A percentile compares a stretch with the other conserved stretches of the same genome.
phyloP scores from a whole-genome alignment of 2,329 filamentous ascomycete genomes.

The Ceratocystis cubensis region DNA sequence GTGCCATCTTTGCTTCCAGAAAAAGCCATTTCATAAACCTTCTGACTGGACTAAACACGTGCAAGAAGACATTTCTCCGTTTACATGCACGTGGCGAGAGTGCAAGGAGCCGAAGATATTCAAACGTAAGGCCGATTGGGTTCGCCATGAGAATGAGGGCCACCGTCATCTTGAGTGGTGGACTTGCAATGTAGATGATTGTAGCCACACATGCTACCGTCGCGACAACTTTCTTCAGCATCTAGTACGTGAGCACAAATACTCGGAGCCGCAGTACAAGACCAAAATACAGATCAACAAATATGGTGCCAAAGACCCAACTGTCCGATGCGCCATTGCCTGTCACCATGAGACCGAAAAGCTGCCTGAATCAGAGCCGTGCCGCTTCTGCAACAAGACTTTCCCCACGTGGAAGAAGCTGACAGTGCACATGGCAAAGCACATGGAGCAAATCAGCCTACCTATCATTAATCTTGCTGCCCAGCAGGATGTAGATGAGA shows the following conservation, averaged over 20 bases:
- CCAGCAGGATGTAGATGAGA: constrained; percentile 39
- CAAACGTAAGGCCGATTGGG: constrained; percentile 93
- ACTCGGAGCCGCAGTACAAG: constrained; percentile 68
- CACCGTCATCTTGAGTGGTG: constrained; percentile 87
- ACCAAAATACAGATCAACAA: constrained; percentile 56
- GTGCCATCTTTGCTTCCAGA: constrained; percentile 73
- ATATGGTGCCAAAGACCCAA: constrained; percentile 44
- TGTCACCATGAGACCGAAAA: constrained; percentile 59
- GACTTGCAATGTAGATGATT: constrained; percentile 71
- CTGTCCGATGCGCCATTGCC: constrained; percentile 65
- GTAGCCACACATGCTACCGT: constrained; percentile 68
- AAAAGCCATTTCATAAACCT: constrained; percentile 77
- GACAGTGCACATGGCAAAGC: constrained; percentile 83
- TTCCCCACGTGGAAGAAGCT: constrained; percentile 85
- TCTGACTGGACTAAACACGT: constrained; percentile 97
- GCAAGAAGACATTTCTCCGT: constrained; percentile 84
- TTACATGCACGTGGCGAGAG: constrained; percentile 77
- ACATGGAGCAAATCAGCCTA: constrained; percentile 85
- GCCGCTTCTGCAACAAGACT: constrained; percentile 71
- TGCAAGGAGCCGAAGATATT: constrained; percentile 82
- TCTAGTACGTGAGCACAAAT: constrained; percentile 81
- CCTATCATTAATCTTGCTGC: constrained; percentile 56
- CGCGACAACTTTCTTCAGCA: constrained; percentile 92
- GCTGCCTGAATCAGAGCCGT: constrained; percentile 62
- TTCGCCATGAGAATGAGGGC: constrained; percentile 82